These are phyloP conservation scores for Aspergillus sp. DNA, from an alignment of 2,329 filamentous ascomycete species.

Conservation along the genomic window DNA sequence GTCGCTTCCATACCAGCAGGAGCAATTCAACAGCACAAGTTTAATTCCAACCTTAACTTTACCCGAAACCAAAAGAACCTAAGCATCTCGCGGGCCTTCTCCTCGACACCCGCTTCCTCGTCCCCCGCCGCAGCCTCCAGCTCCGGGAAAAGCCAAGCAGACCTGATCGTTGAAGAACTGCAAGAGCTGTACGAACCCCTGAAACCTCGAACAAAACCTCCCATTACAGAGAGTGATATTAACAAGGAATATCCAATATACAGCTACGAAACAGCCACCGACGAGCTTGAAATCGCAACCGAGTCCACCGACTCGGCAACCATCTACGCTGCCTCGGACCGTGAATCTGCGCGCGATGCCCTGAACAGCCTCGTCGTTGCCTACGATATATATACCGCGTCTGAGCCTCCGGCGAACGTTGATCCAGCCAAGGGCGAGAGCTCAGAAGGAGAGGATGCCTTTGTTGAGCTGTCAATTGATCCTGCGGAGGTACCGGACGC, in stretches of 20 bases:
- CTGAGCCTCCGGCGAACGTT: neutral
- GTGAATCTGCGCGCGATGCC: slow-evolving; percentile 47
- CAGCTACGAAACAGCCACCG: slow-evolving; percentile 46
- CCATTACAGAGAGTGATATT: too few species aligned
- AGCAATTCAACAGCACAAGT: neutral
- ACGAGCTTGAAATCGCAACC: slow-evolving; percentile 52
- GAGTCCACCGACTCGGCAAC: slow-evolving; percentile 47
- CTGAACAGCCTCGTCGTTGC: slow-evolving; percentile 39
- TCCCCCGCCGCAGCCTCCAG: neutral
- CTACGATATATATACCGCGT: slow-evolving; percentile 35
- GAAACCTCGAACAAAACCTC: too few species aligned
- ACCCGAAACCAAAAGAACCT: neutral
- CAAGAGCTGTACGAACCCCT: slow-evolving; percentile 32
- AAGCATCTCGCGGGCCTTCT: neutral
- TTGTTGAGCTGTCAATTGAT: slow-evolving; percentile 34
- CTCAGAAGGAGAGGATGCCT: slow-evolving; percentile 12
- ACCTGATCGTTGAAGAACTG: slow-evolving; percentile 37
- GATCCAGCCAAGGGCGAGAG: neutral
- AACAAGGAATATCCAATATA: too few species aligned
- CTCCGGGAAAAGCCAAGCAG: slow-evolving; percentile 28
- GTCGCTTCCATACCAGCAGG: neutral
- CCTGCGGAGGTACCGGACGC: slow-evolving; percentile 26
- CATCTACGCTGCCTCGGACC: slow-evolving; percentile 48
- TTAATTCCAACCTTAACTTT: neutral
- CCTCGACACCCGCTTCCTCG: neutral